Conservation (phyloP, 2,329 filamentous ascomycete species). For the Neofusicoccum parvum region DNA sequence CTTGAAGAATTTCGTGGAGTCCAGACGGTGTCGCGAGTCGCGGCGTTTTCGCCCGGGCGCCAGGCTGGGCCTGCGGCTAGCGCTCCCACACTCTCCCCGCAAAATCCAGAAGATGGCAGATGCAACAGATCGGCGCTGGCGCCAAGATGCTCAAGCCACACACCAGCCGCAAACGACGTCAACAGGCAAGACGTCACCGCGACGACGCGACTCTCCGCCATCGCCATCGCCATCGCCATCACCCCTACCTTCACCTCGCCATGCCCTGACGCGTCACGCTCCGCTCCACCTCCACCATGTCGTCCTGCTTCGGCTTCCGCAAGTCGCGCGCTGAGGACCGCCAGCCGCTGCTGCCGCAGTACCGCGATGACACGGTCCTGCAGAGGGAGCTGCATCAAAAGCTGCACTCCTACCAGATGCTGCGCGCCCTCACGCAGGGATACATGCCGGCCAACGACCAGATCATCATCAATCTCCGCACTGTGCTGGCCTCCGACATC, state of each 20-base stretch:
- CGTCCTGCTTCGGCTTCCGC: slow-evolving; percentile 66
- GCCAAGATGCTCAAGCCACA: slow-evolving; percentile 3
- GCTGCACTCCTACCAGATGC: slow-evolving; percentile 90
- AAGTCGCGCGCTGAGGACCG: slow-evolving; percentile 63
- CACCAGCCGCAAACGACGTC: slow-evolving; percentile 6
- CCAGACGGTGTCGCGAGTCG: background rate
- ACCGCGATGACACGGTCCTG: slow-evolving; percentile 76
- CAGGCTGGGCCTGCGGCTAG: background rate
- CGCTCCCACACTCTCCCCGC: slow-evolving; percentile 2
- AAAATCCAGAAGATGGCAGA: slow-evolving; percentile 6
- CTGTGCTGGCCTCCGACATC: slow-evolving; percentile 74
- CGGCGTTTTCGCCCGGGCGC: slow-evolving; percentile 1
- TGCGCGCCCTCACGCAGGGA: slow-evolving; percentile 76
- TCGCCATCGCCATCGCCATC: background rate
- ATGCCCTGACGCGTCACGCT: background rate
- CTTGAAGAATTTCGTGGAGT: background rate
- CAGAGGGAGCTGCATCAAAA: slow-evolving; percentile 83
- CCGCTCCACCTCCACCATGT: slow-evolving; percentile 43
- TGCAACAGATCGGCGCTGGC: background rate
- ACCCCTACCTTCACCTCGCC: background rate
- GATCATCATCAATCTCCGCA: slow-evolving; percentile 74
- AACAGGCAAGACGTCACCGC: slow-evolving; percentile 6
- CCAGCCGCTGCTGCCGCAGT: slow-evolving; percentile 78
- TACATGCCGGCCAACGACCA: slow-evolving; percentile 95
- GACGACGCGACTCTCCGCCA: background rate